Conservation (phyloP, 306 rosid species). For the Fagus sylvatica region DNA sequence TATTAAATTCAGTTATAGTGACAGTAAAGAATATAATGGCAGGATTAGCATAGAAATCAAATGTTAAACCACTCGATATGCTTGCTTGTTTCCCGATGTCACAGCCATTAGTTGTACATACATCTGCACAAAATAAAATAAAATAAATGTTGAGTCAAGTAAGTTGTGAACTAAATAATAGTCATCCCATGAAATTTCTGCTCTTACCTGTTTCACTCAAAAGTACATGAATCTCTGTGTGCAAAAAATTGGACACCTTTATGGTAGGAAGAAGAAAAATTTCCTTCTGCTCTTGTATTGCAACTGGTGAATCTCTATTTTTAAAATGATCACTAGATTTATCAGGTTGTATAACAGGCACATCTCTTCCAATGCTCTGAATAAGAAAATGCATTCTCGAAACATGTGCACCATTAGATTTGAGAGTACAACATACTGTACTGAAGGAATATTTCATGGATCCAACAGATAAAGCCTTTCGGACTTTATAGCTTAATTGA, state of each 20-base stretch:
- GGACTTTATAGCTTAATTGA: slow-evolving; percentile 79
- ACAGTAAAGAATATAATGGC: slow-evolving; percentile 66
- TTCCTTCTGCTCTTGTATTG: slow-evolving; percentile 81
- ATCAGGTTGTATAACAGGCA: slow-evolving; percentile 61
- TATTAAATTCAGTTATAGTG: slow-evolving; percentile 53
- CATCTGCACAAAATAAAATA: slow-evolving; percentile 50
- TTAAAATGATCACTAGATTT: slow-evolving; percentile 34
- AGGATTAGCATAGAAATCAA: slow-evolving; percentile 80
- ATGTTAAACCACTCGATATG: slow-evolving; percentile 59
- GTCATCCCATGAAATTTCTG: slow-evolving; percentile 22
- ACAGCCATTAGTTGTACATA: slow-evolving; percentile 38
- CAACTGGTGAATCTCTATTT: slow-evolving; percentile 49
- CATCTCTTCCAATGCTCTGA: slow-evolving; percentile 66
- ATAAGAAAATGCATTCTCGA: slow-evolving; percentile 75
- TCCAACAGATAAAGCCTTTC: slow-evolving; percentile 64
- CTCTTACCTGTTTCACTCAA: slow-evolving; percentile 79
- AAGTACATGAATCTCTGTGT: slow-evolving; percentile 66
- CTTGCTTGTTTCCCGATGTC: slow-evolving; percentile 60
- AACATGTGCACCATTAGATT: slow-evolving; percentile 49
- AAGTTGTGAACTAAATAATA: slow-evolving; percentile 14
- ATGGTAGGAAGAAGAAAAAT: slow-evolving; percentile 91
- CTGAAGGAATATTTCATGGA: slow-evolving; percentile 67
- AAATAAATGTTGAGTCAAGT: slow-evolving; percentile 15
- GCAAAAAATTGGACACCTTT: slow-evolving; percentile 72
- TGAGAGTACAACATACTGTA: slow-evolving; percentile 63